A percentile compares a stretch with the other conserved stretches of the same genome.
Conservation (phyloP, 768 basidiomycete species). For the Mrakia blollopis region DNA sequence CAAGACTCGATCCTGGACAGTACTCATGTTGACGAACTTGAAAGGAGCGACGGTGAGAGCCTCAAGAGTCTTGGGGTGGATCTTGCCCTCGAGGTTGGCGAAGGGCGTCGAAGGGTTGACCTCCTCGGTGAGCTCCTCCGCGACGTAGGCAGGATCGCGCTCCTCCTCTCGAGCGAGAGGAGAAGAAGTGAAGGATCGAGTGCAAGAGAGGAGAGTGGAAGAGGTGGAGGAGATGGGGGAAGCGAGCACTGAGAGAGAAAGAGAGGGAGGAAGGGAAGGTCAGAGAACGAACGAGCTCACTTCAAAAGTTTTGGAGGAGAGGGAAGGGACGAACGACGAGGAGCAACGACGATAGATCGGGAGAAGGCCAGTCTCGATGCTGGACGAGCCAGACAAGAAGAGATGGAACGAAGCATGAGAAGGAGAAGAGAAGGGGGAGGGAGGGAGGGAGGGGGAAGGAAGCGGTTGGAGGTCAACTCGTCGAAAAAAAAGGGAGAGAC, state of each 20-base stretch:
- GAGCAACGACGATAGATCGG: neutral
- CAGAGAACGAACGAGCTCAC: neutral
- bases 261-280: too few relatives aligned
- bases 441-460: neutral
- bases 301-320: neutral
- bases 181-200: slow-evolving; percentile 9
- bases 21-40: slow-evolving; percentile 64
- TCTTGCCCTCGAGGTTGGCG: slow-evolving; percentile 33
- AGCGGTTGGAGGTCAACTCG: neutral
- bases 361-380: neutral
- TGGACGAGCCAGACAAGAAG: slow-evolving; percentile 22
- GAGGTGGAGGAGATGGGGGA: neutral
- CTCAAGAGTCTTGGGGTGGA: slow-evolving; percentile 49
- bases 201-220: neutral
- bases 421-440: neutral
- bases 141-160: slow-evolving; percentile 1
- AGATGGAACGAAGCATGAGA: slow-evolving; percentile 27
- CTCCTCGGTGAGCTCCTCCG: slow-evolving; percentile 5
- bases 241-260: neutral
- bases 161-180: neutral
- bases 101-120: slow-evolving; percentile 15
- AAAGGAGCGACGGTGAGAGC: slow-evolving; percentile 65
- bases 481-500: slow-evolving; percentile 6
- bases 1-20: slow-evolving; percentile 76
- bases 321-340: neutral